phyloP scores from a whole-genome alignment of 2,329 filamentous ascomycete species.

The Fusarium brachygibbosum region DNA sequence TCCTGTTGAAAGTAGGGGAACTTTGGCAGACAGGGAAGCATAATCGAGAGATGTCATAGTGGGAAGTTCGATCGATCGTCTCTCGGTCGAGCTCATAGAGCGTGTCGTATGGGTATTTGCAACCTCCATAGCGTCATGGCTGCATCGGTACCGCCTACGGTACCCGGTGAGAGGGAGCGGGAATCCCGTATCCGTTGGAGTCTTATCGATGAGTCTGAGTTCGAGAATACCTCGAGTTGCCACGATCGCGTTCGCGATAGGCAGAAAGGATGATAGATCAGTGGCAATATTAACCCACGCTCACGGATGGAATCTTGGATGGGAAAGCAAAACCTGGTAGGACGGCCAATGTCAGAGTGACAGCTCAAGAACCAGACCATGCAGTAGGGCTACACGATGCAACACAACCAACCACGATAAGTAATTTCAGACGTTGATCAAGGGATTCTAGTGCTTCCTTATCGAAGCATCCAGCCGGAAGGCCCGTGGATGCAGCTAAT shows the following conservation, averaged over 20 bases:
- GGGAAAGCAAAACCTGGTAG: background rate
- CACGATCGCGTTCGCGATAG: background rate
- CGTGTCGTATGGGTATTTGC: background rate
- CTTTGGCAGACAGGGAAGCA: background rate
- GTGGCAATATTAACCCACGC: background rate
- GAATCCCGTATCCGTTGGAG: background rate
- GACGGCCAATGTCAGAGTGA: background rate
- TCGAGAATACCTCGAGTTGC: too few species aligned
- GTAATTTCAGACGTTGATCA: conserved; percentile 18
- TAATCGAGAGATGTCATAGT: background rate
- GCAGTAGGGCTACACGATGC: conserved; percentile 18
- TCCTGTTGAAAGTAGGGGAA: background rate
- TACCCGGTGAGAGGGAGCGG: too few species aligned
- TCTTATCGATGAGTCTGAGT: background rate
- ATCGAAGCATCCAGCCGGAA: background rate
- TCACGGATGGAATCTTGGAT: background rate
- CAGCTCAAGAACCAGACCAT: background rate
- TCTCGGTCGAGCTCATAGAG: too few species aligned
- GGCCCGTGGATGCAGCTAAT: background rate
- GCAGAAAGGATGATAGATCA: background rate
- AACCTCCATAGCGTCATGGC: too few species aligned
- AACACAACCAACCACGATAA: conserved; percentile 12
- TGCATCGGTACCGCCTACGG: too few species aligned
- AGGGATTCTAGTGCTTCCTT: conserved; percentile 17
- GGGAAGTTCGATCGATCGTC: background rate